phyloP scores from a whole-genome alignment of 2,329 filamentous ascomycete species.

The Chaetomiaceae sp. region DNA sequence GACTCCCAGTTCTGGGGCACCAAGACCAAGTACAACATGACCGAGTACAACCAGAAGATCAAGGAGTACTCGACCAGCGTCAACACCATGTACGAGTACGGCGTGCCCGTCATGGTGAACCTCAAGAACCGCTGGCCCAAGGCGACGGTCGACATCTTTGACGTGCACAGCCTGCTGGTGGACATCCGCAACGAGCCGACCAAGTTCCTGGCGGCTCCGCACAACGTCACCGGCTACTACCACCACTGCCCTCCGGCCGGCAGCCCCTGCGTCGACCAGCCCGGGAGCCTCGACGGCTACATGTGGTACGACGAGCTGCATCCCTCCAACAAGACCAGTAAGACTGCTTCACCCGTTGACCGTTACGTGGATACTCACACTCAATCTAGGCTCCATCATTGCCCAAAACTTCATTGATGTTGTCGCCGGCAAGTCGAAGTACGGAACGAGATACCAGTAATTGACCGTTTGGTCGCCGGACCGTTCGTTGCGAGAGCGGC shows the following conservation, averaged over 20 bases:
- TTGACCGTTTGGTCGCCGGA: background rate
- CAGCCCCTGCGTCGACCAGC: constrained; percentile 36
- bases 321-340: constrained; percentile 60
- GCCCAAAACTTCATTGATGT: constrained; percentile 40
- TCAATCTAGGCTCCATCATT: constrained; percentile 34
- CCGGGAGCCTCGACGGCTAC: constrained; percentile 52
- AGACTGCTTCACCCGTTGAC: constrained; percentile 29
- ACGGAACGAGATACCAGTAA: constrained; percentile 33
- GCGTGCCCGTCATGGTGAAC: constrained; percentile 43
- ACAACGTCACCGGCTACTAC: constrained; percentile 57
- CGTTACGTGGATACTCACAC: background rate
- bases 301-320: constrained; percentile 72
- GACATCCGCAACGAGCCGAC: constrained; percentile 61
- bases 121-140: constrained; percentile 49
- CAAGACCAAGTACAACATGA: constrained; percentile 44
- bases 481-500: no score
- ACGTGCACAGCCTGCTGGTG: constrained; percentile 60
- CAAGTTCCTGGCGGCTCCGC: constrained; percentile 58
- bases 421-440: constrained; percentile 38
- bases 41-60: constrained; percentile 45
- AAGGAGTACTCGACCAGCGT: constrained; percentile 46
- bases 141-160: constrained; percentile 60
- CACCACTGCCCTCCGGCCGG: constrained; percentile 45
- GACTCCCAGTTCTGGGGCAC: constrained; percentile 44
- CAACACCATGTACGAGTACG: constrained; percentile 48